Evolutionary conservation across 179 eudicot species (phyloP).

Genomic region (Corrigiola litoralis): DNA sequence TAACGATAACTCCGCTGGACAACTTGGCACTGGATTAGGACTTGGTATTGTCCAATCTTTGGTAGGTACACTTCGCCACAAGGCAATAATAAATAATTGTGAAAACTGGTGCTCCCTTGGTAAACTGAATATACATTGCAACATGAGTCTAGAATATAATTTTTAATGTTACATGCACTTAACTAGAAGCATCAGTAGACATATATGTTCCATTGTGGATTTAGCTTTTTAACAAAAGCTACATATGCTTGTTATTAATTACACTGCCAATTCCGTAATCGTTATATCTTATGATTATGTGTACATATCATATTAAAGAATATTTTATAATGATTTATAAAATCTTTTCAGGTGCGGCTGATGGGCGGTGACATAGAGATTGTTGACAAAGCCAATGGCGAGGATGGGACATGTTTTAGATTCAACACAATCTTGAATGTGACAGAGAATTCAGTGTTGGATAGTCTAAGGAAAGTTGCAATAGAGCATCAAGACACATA

Average conservation of each 20-base stretch:
- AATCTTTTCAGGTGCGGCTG: slow-evolving; percentile 57
- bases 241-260: no score
- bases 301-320: no score
- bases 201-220: no score
- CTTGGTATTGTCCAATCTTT: slow-evolving; percentile 90
- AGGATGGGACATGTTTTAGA: slow-evolving; percentile 66
- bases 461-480: slow-evolving; percentile 4
- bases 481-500: slow-evolving; percentile 17
- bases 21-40: slow-evolving; percentile 90
- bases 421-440: slow-evolving; percentile 49
- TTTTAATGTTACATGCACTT: no score
- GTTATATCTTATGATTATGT: no score
- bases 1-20: slow-evolving; percentile 46
- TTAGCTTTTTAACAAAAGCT: no score
- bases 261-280: no score
- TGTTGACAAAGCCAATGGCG: slow-evolving; percentile 50
- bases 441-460: slow-evolving; percentile 4
- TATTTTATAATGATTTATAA: not conserved
- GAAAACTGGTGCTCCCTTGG: no score
- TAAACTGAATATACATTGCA: no score
- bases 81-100: no score
- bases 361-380: slow-evolving; percentile 93
- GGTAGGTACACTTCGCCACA: slow-evolving; percentile 34
- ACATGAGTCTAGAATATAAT: no score
- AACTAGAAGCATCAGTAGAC: no score